Evolutionary conservation across 1,284 basidiomycete species (phyloP), one percentile per base, ranked within the genome.

Genomic region (Thecaphora frezii): DNA sequence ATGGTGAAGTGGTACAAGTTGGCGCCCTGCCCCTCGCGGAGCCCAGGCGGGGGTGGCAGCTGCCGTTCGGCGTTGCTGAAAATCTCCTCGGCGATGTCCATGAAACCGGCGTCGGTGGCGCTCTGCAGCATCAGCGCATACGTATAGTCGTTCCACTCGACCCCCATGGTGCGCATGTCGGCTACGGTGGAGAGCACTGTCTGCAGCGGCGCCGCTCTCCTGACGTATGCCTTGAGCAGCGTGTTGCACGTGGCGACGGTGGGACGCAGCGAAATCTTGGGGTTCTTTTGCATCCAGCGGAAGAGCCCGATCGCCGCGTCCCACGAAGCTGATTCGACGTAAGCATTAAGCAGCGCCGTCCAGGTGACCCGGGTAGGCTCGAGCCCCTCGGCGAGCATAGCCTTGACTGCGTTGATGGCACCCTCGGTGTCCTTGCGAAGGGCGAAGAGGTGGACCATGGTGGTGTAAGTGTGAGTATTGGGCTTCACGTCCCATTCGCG

Each of bases 321-420:
- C 88, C 90, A 93, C n/a, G 86, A 85, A 1, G 89, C 90, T 2
- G 87, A 84, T 73, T 91, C 87, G 51, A 92, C 87, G 72, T 92
- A 86, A 0, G 89, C 90, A 70, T 91, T 86, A 85, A 97, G 86
- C 47, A 97, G 79, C 4, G 89, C 82, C 12, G 85, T 84, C 51
- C 69, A 74, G 14, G 53, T 54, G 26, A 61, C 39, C 24, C 87
- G 54, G 2, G 75, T 55, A 12, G 58, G 53, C 2, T 39, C 22
- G 10, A 47, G 33, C 16, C 61, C 57, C 8, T 61, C 53, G 12
- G 46, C 30, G 5, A 60, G 28, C 61, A 89, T 88, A 39, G 83
- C 84, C 69, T 85, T 82, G 80, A 88, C 89, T 36, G 91, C 80
- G 5, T 82, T 81, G 61, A 88, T 86, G 0, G 90, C 90, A 16